These are phyloP conservation scores for Lobulomyces angularis DNA, from an alignment of 192 early-diverging fungal species.

Conservation along the genomic window DNA sequence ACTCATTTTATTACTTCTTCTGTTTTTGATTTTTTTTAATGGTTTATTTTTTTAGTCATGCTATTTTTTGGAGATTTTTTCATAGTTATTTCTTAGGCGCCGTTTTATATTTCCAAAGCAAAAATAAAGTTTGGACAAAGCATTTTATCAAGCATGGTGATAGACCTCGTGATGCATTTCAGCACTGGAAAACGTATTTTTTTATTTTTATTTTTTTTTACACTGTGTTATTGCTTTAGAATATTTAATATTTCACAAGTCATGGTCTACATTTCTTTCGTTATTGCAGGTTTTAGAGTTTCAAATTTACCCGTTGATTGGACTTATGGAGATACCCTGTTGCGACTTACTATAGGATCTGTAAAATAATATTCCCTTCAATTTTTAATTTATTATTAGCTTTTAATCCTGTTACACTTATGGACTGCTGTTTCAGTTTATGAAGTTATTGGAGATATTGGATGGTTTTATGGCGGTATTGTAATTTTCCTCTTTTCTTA, in stretches of 20 bases:
- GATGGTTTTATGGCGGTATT: constrained; percentile 98
- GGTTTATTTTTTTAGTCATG: constrained; percentile 50
- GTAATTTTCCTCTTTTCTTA: too few relatives aligned
- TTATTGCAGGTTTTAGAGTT: constrained; percentile 64
- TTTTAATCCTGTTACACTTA: constrained; percentile 74
- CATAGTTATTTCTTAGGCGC: constrained; percentile 70
- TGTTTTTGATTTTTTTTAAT: too few relatives aligned
- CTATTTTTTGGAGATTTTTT: constrained; percentile 74
- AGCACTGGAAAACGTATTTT: constrained; percentile 82
- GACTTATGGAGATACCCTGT: constrained; percentile 55
- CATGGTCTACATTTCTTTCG: constrained; percentile 86
- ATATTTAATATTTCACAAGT: constrained; percentile 82
- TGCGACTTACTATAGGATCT: constrained; percentile 72
- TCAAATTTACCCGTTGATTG: constrained; percentile 63
- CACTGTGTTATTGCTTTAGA: constrained; percentile 16
- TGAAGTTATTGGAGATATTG: constrained; percentile 87
- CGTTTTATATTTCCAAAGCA: constrained; percentile 69
- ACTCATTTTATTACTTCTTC: too few relatives aligned
- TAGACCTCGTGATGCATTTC: constrained; percentile 74
- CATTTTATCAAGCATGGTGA: constrained; percentile 91
- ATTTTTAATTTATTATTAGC: constrained; percentile 12
- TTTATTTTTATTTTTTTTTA: constrained; percentile 2
- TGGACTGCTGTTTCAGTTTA: constrained; percentile 87
- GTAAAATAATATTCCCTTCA: constrained; percentile 18
- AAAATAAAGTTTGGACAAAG: constrained; percentile 68